Evolutionary conservation across 1,284 basidiomycete species (phyloP).

Genomic region (Takashimella koratensis): DNA sequence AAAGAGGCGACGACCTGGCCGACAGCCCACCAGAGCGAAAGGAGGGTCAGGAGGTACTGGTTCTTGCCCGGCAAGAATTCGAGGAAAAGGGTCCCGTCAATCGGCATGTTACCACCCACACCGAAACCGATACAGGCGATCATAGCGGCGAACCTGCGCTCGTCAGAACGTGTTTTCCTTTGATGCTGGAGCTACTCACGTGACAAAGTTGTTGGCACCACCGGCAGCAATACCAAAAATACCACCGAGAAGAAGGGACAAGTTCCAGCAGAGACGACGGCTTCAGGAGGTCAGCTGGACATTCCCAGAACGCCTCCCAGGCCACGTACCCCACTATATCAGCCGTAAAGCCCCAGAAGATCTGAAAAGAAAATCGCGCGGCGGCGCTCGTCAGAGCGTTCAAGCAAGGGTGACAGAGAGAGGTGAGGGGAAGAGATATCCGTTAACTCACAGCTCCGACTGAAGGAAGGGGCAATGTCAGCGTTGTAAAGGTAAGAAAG

Average conservation of each 20-base stretch:
- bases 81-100: conserved; percentile 59
- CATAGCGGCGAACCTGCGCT: conserved; percentile 10
- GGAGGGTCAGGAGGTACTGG: conserved; percentile 63
- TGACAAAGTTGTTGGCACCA: conserved; percentile 55
- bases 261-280: conserved; percentile 58
- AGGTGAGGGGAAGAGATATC: no score
- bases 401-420: no score
- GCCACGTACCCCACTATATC: no score
- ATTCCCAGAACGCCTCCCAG: no score
- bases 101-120: conserved; percentile 59
- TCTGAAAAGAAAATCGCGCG: no score
- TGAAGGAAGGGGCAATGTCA: no score
- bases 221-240: conserved; percentile 61
- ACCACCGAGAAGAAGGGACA: conserved; percentile 59
- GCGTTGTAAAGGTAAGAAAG: no score
- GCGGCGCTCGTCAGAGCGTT: no score
- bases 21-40: conserved; percentile 64
- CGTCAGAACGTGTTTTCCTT: conserved; percentile 51
- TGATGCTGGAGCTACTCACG: conserved; percentile 42
- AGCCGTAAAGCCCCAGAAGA: no score
- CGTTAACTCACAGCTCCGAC: no score
- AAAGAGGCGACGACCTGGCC: conserved; percentile 55
- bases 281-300: no score
- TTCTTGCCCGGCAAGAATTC: conserved; percentile 57
- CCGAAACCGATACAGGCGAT: conserved; percentile 56